Percentiles rank a stretch among this genome's conserved stretches.
These are phyloP conservation scores for Amaranthus hypochondriacus DNA, from an alignment of 148 eudicot genomes.

Conservation along the genomic window DNA sequence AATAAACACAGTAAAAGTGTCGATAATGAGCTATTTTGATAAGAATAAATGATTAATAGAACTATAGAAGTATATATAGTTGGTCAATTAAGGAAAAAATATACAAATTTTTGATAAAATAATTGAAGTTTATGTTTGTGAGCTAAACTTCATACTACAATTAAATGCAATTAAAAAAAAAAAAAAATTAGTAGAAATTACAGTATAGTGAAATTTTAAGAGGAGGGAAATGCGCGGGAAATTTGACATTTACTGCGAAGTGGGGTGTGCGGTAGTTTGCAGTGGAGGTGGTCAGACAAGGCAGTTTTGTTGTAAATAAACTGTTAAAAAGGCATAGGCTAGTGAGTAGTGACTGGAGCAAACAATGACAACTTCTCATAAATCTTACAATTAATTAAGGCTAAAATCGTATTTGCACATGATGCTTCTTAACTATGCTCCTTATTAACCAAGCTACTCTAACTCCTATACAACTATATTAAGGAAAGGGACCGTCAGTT, in stretches of 20 bases:
- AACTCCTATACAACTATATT: no score
- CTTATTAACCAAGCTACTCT: background rate
- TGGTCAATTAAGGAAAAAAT: no score
- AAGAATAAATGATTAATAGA: no score
- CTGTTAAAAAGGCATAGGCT: constrained; percentile 10
- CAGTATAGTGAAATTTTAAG: background rate
- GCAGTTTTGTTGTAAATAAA: background rate
- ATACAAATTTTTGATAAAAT: no score
- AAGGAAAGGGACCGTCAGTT: no score
- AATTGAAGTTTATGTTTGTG: no score
- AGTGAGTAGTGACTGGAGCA: background rate
- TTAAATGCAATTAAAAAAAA: background rate
- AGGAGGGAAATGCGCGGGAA: constrained; percentile 13
- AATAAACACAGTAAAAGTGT: no score
- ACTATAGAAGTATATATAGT: no score
- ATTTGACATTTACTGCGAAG: constrained; percentile 15
- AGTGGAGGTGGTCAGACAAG: background rate
- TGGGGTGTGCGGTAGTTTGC: constrained; percentile 3
- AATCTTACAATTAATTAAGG: background rate
- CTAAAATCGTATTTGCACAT: background rate
- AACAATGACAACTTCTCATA: background rate
- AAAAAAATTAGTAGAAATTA: background rate
- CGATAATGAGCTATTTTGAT: no score
- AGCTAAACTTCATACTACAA: background rate
- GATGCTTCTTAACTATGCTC: background rate